These are phyloP conservation scores for Calendula officinalis DNA, from an alignment of 129 eudicot genomes.

Conservation along the genomic window DNA sequence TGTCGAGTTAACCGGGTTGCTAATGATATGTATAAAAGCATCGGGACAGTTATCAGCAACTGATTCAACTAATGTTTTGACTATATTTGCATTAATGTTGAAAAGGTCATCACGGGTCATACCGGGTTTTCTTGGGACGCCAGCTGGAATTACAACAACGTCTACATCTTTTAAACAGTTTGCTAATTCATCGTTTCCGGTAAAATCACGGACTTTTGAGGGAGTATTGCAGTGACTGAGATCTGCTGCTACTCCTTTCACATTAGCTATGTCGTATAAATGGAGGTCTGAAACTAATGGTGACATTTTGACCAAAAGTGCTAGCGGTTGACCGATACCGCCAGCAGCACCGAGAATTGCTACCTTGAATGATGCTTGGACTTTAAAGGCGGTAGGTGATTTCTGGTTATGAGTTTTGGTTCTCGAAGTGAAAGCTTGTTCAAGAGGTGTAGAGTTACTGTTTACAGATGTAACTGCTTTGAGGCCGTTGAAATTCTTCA, in stretches of 20 bases:
- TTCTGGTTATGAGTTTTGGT: constrained; percentile 35
- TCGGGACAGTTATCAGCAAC: constrained; percentile 85
- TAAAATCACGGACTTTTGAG: constrained; percentile 58
- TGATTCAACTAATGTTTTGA: constrained; percentile 61
- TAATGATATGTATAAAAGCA: constrained; percentile 73
- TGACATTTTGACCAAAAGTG: constrained; percentile 80
- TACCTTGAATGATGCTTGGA: constrained; percentile 74
- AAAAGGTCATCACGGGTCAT: constrained; percentile 91
- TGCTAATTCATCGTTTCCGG: constrained; percentile 61
- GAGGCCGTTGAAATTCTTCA: constrained; percentile 53
- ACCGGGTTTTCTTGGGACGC: constrained; percentile 83
- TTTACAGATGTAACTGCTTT: constrained; percentile 42
- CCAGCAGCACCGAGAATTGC: constrained; percentile 89
- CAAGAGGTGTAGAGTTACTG: constrained; percentile 24
- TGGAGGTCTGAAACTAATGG: constrained; percentile 64
- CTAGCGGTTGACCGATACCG: constrained; percentile 80
- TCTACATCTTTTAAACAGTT: constrained; percentile 51
- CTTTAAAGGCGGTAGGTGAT: constrained; percentile 29
- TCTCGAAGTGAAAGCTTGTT: constrained; percentile 20
- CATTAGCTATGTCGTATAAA: constrained; percentile 74
- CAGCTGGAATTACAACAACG: constrained; percentile 81
- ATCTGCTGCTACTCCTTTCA: constrained; percentile 81
- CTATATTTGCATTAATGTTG: constrained; percentile 71
- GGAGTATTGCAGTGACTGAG: constrained; percentile 95
- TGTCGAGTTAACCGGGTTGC: constrained; percentile 84